Evolutionary conservation across 2,329 filamentous ascomycete genomes (phyloP), one percentile per base, ranked within the genome.

Genomic region (Emericellopsis cladophorae): DNA sequence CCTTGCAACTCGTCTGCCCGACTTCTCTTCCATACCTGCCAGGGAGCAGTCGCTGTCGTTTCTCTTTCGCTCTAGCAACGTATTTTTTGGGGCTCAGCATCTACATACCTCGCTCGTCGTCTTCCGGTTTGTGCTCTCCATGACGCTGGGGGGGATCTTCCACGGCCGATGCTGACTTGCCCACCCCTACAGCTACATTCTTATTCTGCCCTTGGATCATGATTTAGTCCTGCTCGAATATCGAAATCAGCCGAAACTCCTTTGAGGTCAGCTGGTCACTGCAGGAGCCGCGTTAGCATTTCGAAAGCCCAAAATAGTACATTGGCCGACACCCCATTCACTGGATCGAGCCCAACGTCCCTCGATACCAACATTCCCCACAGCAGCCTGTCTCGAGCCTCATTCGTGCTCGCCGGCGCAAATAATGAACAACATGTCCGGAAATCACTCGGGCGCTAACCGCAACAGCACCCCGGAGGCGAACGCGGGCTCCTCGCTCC

Each of bases 381-480:
- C 29, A 31, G 45, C 34, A 42, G 40, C 37, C 39, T 40, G 36
- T 24, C 31, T 14, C 41, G 36, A 43, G 41, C 41, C 36, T 46
- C 23, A 29, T 36, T n/a, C 18, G 15, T 14, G 21, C 18, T n/a
- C 12, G 21, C n/a, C 24, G 16, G 15, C 21, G 24, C 16, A 11
- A 18, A 62, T 49, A 53, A 73, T 74, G 69, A 62, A 70, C 65
- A 74, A 71, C 47, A 79, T 79, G 74, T 77, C 83, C 62, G 78
- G 79, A 53, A 81, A 72, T 56, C 76, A 79, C 58, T 67, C 77
- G 49, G 76, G 81, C 60, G 78, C 79, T 51, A 96, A 96, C 67
- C 84, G 92, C 55, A 96, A 96, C 67, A 96, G 89, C 73, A 96
- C 90, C 36, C 92, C 92, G 42, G 92, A 96, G 68, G 86, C 84